Evolutionary conservation across 2,329 filamentous ascomycete genomes (phyloP).

Genomic region (Bipolaris bicolor): DNA sequence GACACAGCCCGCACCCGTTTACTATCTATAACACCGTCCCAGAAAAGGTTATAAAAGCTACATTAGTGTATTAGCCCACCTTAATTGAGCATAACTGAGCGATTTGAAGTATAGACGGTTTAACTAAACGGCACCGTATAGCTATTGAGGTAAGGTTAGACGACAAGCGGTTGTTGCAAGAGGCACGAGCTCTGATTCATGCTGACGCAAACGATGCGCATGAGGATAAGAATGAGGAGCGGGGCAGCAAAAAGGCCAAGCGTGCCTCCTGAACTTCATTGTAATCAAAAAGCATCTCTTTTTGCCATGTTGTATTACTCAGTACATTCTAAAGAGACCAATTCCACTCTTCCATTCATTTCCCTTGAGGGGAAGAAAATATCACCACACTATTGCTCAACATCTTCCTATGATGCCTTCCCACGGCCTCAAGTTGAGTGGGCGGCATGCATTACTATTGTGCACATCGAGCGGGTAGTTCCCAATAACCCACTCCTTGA

Average conservation of each 20-base stretch:
- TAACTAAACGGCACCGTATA: conserved; percentile 25
- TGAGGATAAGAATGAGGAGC: background rate
- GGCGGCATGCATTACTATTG: conserved; percentile 19
- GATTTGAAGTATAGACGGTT: background rate
- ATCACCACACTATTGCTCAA: no score
- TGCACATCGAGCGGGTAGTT: conserved; percentile 40
- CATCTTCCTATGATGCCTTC: conserved; percentile 41
- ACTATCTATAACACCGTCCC: no score
- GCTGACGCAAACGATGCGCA: background rate
- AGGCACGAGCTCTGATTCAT: conserved; percentile 17
- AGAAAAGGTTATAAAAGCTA: no score
- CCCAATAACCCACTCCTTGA: conserved; percentile 46
- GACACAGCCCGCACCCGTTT: no score
- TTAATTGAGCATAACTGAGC: no score
- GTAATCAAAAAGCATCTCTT: no score
- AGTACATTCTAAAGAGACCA: no score
- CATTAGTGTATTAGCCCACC: no score
- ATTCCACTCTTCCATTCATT: no score
- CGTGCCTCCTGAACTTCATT: background rate
- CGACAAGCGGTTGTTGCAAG: conserved; percentile 26
- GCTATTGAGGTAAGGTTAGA: conserved; percentile 27
- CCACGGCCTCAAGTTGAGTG: conserved; percentile 42
- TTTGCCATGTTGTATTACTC: no score
- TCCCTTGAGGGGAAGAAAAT: no score
- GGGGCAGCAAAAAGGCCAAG: background rate